phyloP scores from a whole-genome alignment of 2,329 filamentous ascomycete species.

The Ceratocystis lukuohia region DNA sequence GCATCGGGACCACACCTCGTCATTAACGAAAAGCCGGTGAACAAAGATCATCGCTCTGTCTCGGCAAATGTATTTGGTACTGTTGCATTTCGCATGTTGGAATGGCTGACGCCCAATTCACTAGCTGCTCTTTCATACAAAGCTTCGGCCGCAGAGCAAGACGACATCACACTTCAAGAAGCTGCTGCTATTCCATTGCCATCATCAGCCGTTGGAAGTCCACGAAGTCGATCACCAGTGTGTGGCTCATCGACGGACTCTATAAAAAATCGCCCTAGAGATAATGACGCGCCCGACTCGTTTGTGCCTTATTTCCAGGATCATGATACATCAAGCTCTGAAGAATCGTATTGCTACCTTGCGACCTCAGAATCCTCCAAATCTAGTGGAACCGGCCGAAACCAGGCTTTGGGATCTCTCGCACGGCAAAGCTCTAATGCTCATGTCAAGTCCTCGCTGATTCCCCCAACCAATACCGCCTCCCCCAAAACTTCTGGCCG shows the following conservation, averaged over 20 bases:
- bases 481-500: constrained; percentile 11
- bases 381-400: constrained; percentile 2
- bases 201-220: constrained; percentile 13
- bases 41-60: constrained; percentile 46
- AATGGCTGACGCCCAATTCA: constrained; percentile 49
- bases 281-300: neutral
- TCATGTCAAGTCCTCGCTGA: constrained; percentile 21
- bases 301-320: neutral
- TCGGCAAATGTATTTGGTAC: constrained; percentile 52
- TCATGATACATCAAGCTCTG: neutral
- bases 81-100: constrained; percentile 54
- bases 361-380: constrained; percentile 1
- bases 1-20: constrained; percentile 4
- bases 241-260: neutral
- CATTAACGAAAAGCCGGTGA: constrained; percentile 34
- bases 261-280: neutral
- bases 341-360: neutral
- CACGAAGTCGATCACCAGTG: constrained; percentile 7
- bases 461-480: neutral
- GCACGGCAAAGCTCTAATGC: constrained; percentile 22
- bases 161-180: constrained; percentile 16
- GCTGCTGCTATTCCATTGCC: constrained; percentile 16
- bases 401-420: constrained; percentile 10
- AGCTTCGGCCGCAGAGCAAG: constrained; percentile 16
- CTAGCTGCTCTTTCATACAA: constrained; percentile 12